Evolutionary conservation across 805 yeast genomes (phyloP).

Genomic region (Myxozyma melibiosi): DNA sequence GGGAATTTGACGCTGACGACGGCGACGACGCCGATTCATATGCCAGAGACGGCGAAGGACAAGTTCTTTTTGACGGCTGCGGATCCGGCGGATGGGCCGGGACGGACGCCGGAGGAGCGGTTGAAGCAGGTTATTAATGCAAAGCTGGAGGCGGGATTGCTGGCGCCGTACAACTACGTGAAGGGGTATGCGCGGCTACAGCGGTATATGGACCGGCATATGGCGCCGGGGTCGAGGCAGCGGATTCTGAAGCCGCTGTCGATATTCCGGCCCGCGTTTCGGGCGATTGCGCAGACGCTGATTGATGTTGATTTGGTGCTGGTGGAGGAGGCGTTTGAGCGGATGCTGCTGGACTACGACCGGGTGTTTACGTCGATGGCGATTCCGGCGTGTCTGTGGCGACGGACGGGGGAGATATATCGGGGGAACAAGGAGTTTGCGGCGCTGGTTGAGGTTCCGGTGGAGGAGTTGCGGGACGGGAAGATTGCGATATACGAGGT

Average conservation of each 20-base stretch:
- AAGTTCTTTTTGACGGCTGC: constrained; percentile 95
- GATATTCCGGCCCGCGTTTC: constrained; percentile 85
- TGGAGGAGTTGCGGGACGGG: constrained; percentile 91
- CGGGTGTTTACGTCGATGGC: constrained; percentile 97
- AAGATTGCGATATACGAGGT: constrained; percentile 88
- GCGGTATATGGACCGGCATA: constrained; percentile 87
- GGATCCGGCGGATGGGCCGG: constrained; percentile 79
- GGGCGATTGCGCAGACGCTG: constrained; percentile 87
- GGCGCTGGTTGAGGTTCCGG: constrained; percentile 81
- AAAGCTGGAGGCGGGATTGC: constrained; percentile 86
- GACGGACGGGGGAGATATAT: constrained; percentile 95
- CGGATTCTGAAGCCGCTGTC: constrained; percentile 83
- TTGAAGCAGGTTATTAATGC: constrained; percentile 92
- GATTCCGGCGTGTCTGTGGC: constrained; percentile 95
- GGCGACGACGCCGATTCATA: constrained; percentile 3
- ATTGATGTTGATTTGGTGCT: constrained; percentile 88
- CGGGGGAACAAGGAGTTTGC: constrained; percentile 97
- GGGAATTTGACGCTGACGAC: constrained; percentile 28
- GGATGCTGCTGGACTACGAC: constrained; percentile 91
- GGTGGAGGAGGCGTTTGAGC: constrained; percentile 91
- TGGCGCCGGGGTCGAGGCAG: constrained; percentile 81
- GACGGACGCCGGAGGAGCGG: constrained; percentile 90
- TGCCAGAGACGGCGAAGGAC: constrained; percentile 75
- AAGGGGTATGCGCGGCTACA: constrained; percentile 89
- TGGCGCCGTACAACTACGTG: constrained; percentile 92